A percentile compares a stretch with the other conserved stretches of the same genome.
These are phyloP conservation scores for Microascus cirrosus DNA, from an alignment of 2,329 filamentous ascomycete genomes.

Conservation along the genomic window DNA sequence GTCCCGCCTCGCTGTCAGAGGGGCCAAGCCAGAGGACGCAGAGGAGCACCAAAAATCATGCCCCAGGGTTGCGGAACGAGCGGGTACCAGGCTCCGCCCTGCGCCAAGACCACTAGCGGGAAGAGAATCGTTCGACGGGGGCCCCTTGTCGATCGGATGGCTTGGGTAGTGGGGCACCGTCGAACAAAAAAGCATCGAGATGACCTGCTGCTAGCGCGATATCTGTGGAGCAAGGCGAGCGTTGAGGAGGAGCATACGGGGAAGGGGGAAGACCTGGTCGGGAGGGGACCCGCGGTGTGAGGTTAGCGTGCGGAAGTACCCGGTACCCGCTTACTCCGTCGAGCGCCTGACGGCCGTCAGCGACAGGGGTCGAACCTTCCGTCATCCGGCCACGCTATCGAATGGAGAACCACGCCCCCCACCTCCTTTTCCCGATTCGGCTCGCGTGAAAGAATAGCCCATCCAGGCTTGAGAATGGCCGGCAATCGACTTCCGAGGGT, in stretches of 20 bases:
- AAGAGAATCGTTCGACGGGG: not conserved
- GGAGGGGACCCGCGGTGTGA: not conserved
- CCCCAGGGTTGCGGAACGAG: not conserved
- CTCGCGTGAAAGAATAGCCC: not conserved
- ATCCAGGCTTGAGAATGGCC: not conserved
- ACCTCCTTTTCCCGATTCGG: not conserved
- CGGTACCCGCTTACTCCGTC: not conserved
- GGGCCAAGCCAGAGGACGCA: no score
- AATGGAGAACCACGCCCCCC: not conserved
- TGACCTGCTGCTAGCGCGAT: not conserved
- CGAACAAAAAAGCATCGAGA: not conserved
- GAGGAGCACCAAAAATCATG: no score
- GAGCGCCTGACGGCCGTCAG: no score
- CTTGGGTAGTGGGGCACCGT: not conserved
- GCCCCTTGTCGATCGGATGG: not conserved
- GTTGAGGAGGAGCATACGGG: not conserved
- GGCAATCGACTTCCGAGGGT: not conserved
- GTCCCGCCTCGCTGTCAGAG: no score
- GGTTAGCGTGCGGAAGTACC: not conserved
- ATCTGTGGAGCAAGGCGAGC: not conserved
- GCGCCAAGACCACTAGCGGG: not conserved
- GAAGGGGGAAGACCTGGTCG: not conserved
- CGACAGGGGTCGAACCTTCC: not conserved
- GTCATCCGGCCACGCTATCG: not conserved
- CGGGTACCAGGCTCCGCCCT: not conserved